Evolutionary conservation across 805 yeast genomes (phyloP).

Genomic region (Torulaspora indica): DNA sequence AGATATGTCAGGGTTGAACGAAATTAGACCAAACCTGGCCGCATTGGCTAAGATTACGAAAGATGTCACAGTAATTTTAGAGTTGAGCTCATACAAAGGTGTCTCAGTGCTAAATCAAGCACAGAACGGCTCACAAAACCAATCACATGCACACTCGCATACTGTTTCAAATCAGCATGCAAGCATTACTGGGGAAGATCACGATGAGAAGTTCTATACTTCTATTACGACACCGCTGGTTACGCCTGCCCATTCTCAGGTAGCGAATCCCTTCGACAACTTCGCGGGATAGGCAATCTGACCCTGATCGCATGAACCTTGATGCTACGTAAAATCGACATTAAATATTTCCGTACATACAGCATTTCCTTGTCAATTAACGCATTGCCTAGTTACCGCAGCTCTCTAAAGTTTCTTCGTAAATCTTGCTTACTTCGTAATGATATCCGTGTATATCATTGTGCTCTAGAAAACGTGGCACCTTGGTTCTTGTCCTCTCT

Average conservation of each 20-base stretch:
- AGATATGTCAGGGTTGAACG: constrained; percentile 75
- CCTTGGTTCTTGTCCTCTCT: constrained; percentile 45
- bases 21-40: constrained; percentile 73
- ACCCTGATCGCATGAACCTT: not conserved
- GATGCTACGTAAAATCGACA: not conserved
- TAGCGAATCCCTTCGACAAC: constrained; percentile 21
- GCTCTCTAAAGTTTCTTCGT: constrained; percentile 42
- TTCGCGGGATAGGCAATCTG: not conserved
- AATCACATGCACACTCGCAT: constrained; percentile 12
- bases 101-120: constrained; percentile 21
- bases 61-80: constrained; percentile 83
- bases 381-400: constrained; percentile 16
- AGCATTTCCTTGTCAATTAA: constrained; percentile 3
- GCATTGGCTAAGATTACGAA: constrained; percentile 82
- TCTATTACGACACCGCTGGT: constrained; percentile 25
- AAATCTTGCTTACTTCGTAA: constrained; percentile 42
- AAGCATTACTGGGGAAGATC: not conserved
- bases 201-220: constrained; percentile 15
- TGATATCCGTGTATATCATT: constrained; percentile 41
- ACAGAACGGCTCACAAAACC: constrained; percentile 12
- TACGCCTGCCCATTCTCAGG: constrained; percentile 7
- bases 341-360: constrained; percentile 4
- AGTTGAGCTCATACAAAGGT: constrained; percentile 51
- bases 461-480: constrained; percentile 37
- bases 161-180: constrained; percentile 6